Base-by-base conservation (phyloP, 2,329 filamentous ascomycete genomes). In the Calonectria pauciramosa region DNA sequence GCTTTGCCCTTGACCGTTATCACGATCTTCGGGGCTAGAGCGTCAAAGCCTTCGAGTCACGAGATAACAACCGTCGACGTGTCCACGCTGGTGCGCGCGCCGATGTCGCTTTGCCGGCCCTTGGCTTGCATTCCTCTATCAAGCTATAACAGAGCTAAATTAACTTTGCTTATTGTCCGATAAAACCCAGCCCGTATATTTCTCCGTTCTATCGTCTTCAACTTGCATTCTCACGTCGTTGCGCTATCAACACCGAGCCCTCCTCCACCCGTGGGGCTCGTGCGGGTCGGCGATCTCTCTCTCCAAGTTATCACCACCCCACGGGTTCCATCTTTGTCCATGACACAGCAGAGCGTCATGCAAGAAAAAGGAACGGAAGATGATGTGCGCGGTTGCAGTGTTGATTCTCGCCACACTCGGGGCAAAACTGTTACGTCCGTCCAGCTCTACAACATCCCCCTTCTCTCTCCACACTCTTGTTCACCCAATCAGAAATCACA, bases 71-170 rank as follows among this genome's bases (percentile, higher is more conserved):
- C 28, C 20, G 9, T 23, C 56, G 36, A 63, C 56, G 56, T 63
- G 56, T 41, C 56, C 28, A 63, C 9, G 36, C 56, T n/a, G n/a
- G n/a, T n/a, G 16, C 10, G 4, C 14, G 9, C n/a, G 56, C 56
- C 56, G 56, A 63, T 63, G 56, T 63, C 56, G 56, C 56, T 38
- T 38, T 26, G 20, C 7, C 6, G 7, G 7, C 54, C 9, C 14
- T 36, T 60, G n/a, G 34, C 34, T 26, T 23, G 34, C 56, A 63
- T 14, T 60, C n/a, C 34, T 60, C 56, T 60, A 38, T 60, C 56
- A 28, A n/a, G 56, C 56, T 63, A 63, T 41, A 63, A 28, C 56
- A 63, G n/a, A 38, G 32, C 56, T 63, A 63, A 60, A 63, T 28
- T 63, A 41, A 41, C 34, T 41, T 63, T 63, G 18, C 41, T 54